phyloP scores from a whole-genome alignment of 441 rosid genomes.

The Eruca vesicaria region DNA sequence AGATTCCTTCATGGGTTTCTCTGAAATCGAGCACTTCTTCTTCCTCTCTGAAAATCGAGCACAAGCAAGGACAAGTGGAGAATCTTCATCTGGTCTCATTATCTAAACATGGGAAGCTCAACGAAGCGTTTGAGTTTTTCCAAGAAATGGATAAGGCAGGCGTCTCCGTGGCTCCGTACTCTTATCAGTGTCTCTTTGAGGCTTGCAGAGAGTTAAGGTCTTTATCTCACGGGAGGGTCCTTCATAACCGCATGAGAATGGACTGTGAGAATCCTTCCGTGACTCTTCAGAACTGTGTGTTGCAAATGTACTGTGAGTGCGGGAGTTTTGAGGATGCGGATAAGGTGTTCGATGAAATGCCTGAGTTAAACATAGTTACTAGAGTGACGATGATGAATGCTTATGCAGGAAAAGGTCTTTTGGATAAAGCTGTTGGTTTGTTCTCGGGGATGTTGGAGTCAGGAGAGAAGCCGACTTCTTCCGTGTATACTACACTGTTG shows the following conservation, averaged over 20 bases:
- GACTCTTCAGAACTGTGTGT: slow-evolving; percentile 44
- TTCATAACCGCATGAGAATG: slow-evolving; percentile 43
- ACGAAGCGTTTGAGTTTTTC: slow-evolving; percentile 58
- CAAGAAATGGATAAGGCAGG: slow-evolving; percentile 52
- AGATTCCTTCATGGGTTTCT: slow-evolving; percentile 60
- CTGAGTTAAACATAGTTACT: slow-evolving; percentile 43
- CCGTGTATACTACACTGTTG: slow-evolving; percentile 44
- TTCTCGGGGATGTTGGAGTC: slow-evolving; percentile 42
- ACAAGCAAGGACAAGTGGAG: slow-evolving; percentile 49
- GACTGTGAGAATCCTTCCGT: slow-evolving; percentile 35
- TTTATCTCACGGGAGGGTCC: slow-evolving; percentile 47
- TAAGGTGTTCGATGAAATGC: slow-evolving; percentile 61
- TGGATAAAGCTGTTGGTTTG: slow-evolving; percentile 42
- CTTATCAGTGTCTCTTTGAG: slow-evolving; percentile 52
- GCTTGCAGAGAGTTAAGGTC: slow-evolving; percentile 44
- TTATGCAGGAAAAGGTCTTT: slow-evolving; percentile 38
- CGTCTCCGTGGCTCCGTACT: slow-evolving; percentile 36
- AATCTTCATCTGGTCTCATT: slow-evolving; percentile 56
- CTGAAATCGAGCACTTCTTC: slow-evolving; percentile 40
- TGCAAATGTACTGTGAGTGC: slow-evolving; percentile 55
- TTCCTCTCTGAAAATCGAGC: slow-evolving; percentile 28
- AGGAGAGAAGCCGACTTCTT: slow-evolving; percentile 39
- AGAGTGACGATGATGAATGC: slow-evolving; percentile 55
- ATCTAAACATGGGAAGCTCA: slow-evolving; percentile 59
- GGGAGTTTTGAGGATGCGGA: slow-evolving; percentile 60